Evolutionary conservation across 177 flowering plant genomes (phyloP), one percentile per base, ranked within the genome.

Genomic region (Vitis hybrid): DNA sequence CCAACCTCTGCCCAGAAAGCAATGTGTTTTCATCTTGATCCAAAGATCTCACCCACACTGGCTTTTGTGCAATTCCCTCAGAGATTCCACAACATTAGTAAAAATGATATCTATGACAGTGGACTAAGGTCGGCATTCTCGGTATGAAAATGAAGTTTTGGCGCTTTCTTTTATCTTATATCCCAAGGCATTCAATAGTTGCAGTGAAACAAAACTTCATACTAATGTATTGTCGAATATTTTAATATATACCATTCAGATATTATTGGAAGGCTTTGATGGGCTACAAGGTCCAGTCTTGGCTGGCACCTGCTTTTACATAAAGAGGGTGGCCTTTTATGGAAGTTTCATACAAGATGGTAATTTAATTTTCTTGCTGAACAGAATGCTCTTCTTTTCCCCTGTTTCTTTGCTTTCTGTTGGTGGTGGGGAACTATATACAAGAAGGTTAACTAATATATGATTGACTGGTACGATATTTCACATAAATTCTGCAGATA

Each of bases 21-120:
- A n/a, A 82, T 90, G 90, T 87, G 91, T 29, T 90, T 83, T 70
- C 82, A 79, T 58, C 83, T 86, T 52, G 93, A 90, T 74, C 81
- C 83, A 0, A 63, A 69, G 13, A 58, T 81, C 6, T 72, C 84
- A 14, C 59, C 77, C n/a, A 64, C 79, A 0, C 72, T 90, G 11
- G 81, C 82, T 3, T 87, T 81, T 26, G 90, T 89, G 64, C 90
- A 90, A 49, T 89, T 85, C 71, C 96, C 93, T 64, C 96, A 90
- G 55, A 77, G 1, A 29, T 90, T 89, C 61, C 78, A 80, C 59
- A 83, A 74, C 52, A 49, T 87, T 33, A 78, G 76, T 19, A 51
- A 76, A 19, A 76, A 72, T 26, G 92, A 90, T 56, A 84, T 89
- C 39, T 90, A 89, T 59, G 88, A 76, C 45, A 70, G 81, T 50